Conservation (phyloP, 225 moss, liverwort and hornwort species). For the Polytrichum commune region DNA sequence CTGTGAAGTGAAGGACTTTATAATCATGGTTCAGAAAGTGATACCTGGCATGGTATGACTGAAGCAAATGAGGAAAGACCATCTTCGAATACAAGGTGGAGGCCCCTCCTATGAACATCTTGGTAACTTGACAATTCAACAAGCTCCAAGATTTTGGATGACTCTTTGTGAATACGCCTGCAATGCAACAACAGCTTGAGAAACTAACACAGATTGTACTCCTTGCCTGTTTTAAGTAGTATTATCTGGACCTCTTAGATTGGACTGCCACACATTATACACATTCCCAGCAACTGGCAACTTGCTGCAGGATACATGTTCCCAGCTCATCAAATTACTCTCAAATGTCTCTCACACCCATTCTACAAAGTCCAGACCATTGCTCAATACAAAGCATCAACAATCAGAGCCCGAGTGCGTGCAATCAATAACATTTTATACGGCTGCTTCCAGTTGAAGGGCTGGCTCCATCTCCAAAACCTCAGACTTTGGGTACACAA, state of each 20-base stretch:
- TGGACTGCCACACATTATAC: too few species aligned
- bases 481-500: too few species aligned
- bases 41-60: conserved; percentile 48
- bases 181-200: conserved; percentile 2
- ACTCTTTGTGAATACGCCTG: conserved; percentile 61
- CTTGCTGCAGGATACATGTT: too few species aligned
- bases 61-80: conserved; percentile 42
- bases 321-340: too few species aligned
- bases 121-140: conserved; percentile 52
- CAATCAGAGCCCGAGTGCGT: too few species aligned
- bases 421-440: too few species aligned
- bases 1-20: not conserved
- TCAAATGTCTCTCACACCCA: too few species aligned
- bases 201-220: not conserved
- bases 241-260: not conserved
- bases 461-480: too few species aligned
- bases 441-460: too few species aligned
- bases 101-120: conserved; percentile 51
- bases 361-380: too few species aligned
- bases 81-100: conserved; percentile 62
- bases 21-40: conserved; percentile 1
- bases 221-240: not conserved
- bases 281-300: too few species aligned
- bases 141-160: conserved; percentile 54
- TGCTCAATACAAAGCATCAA: too few species aligned